Evolutionary conservation across 164 flowering plant species (phyloP), one percentile per base, ranked within the genome.

Genomic region (Annona cherimola): DNA sequence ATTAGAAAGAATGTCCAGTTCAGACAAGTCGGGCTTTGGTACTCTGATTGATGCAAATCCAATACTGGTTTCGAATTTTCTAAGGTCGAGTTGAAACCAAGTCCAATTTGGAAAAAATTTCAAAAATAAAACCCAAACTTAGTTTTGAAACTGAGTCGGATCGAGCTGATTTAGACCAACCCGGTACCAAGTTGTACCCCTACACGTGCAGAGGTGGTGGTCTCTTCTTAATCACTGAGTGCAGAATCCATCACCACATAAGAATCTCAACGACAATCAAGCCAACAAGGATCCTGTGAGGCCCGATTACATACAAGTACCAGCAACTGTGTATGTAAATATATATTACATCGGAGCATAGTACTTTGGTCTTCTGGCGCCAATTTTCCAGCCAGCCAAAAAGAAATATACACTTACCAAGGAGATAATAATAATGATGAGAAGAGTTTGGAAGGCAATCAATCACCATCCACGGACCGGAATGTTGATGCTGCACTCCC

Each of bases 351-450:
- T 45, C 59, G 73, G 59, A 45, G 44, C 43, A 62, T 11, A 9
- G 5, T 42, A 18, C 26, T 35, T 63, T 71, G 18, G 20, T 54
- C 59, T 60, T 54, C 75, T 60, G 12, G 43, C 60, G 35, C 59
- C 45, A 40, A 45, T 43, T 57, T 73, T 59, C 45, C 70, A 73
- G 40, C 68, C 42, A 50, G 14, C 35, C 35, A 41, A 26, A n/a
- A 44, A 42, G 69, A 65, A 70, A 66, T 66, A 73, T 46, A 70
- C 71, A 70, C 65, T 19, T 45, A 44, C 59, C 66, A 55, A 41
- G 42, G 26, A 45, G 39, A 45, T 73, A 66, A 66, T 14, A 61
- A 66, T 45, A 65, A 35, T 42, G 67, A 39, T 14, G 67, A 46
- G 4, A 66, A 64, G 45, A 5, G 18, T 11, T 9, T 62, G 14